A percentile compares a stretch with the other conserved stretches of the same genome.
These are phyloP conservation scores for Alternaria arbusti DNA, from an alignment of 2,329 filamentous ascomycete genomes.

Conservation along the genomic window DNA sequence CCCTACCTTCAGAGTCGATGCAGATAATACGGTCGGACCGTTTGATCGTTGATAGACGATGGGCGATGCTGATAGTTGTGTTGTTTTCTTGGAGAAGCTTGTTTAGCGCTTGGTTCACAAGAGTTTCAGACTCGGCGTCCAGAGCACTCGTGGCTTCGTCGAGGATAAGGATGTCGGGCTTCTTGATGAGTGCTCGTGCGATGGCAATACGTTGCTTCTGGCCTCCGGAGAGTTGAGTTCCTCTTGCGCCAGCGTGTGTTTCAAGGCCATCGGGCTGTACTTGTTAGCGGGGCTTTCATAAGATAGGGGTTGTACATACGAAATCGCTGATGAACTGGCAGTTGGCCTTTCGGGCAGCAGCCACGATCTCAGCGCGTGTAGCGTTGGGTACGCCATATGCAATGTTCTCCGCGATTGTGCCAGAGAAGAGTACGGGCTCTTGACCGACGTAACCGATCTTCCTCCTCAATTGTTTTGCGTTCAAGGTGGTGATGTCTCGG, in stretches of 20 bases:
- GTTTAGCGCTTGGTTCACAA: slow-evolving; percentile 89
- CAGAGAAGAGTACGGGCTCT: slow-evolving; percentile 91
- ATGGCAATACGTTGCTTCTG: slow-evolving; percentile 99
- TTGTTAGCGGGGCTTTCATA: slow-evolving; percentile 16
- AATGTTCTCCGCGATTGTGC: slow-evolving; percentile 86
- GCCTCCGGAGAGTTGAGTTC: slow-evolving; percentile 91
- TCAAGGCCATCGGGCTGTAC: slow-evolving; percentile 84
- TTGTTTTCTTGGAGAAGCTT: slow-evolving; percentile 83
- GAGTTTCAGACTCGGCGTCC: slow-evolving; percentile 94
- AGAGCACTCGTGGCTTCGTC: slow-evolving; percentile 95
- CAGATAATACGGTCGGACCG: slow-evolving; percentile 94
- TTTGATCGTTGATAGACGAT: slow-evolving; percentile 95
- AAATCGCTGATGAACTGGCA: slow-evolving; percentile 97
- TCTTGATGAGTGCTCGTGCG: slow-evolving; percentile 89
- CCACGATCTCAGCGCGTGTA: slow-evolving; percentile 78
- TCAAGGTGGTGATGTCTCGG: slow-evolving; percentile 82
- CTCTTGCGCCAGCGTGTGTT: slow-evolving; percentile 88
- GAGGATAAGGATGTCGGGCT: slow-evolving; percentile 94
- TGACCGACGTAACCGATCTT: slow-evolving; percentile 96
- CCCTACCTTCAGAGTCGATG: slow-evolving; percentile 81
- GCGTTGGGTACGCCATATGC: slow-evolving; percentile 86
- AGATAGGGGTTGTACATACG: slow-evolving; percentile 52
- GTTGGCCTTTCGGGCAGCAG: slow-evolving; percentile 88
- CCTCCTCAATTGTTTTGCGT: slow-evolving; percentile 88
- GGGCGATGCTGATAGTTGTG: slow-evolving; percentile 97